Conservation (phyloP, 164 flowering plant genomes). For the Vitis cinerea region DNA sequence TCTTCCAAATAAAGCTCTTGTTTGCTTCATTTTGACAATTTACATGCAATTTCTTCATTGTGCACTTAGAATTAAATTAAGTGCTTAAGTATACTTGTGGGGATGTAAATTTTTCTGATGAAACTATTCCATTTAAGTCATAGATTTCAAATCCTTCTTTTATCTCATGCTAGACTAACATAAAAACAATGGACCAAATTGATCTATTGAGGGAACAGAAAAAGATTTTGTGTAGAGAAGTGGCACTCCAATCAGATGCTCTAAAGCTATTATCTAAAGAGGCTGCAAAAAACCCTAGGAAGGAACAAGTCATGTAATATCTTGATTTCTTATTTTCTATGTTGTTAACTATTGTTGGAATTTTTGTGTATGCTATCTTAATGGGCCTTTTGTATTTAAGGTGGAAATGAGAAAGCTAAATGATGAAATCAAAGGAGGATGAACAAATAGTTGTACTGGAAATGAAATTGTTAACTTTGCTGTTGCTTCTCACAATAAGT, state of each 20-base stretch:
- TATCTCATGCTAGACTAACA: conserved; percentile 47
- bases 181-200: conserved; percentile 69
- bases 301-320: conserved; percentile 67
- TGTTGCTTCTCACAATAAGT: conserved; percentile 36
- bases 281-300: conserved; percentile 58
- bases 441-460: conserved; percentile 72
- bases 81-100: neutral
- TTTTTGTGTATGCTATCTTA: neutral
- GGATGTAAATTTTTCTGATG: too few relatives aligned
- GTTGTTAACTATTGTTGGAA: conserved; percentile 8
- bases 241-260: conserved; percentile 80
- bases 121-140: too few relatives aligned
- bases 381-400: conserved; percentile 32
- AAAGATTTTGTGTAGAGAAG: conserved; percentile 87
- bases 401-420: conserved; percentile 65
- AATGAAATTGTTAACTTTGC: conserved; percentile 60
- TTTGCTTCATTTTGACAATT: too few relatives aligned
- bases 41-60: too few relatives aligned
- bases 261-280: conserved; percentile 77
- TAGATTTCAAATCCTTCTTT: conserved; percentile 1
- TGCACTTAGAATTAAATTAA: too few relatives aligned
- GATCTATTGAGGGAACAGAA: conserved; percentile 87
- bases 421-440: conserved; percentile 68
- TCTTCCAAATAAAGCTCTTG: too few relatives aligned
- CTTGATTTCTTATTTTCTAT: conserved; percentile 8